Conservation (phyloP, 768 basidiomycete species). For the Kwoniella europaea region DNA sequence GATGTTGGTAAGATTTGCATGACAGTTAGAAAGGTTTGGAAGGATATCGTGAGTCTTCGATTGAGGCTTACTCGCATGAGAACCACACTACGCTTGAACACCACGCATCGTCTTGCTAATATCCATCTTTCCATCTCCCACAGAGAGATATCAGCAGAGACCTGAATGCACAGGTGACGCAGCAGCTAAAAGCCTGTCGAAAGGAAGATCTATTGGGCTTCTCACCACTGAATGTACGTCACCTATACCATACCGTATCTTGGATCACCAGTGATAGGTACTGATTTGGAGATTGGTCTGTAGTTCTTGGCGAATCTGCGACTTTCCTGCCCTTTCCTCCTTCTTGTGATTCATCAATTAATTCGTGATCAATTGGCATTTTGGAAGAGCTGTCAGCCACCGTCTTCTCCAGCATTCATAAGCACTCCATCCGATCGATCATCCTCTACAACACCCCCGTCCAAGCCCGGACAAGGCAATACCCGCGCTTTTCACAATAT, state of each 20-base stretch:
- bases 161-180: slow-evolving; percentile 11
- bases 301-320: slow-evolving; percentile 36
- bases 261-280: too few relatives aligned
- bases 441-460: slow-evolving; percentile 1
- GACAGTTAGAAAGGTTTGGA: slow-evolving; percentile 25
- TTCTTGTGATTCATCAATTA: slow-evolving; percentile 37
- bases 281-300: neutral
- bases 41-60: slow-evolving; percentile 26
- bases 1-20: slow-evolving; percentile 30
- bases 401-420: slow-evolving; percentile 18
- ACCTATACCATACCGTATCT: neutral
- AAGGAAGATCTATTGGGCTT: slow-evolving; percentile 30
- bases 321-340: slow-evolving; percentile 30
- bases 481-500: slow-evolving; percentile 3
- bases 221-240: slow-evolving; percentile 39
- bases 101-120: neutral
- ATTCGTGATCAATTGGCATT: slow-evolving; percentile 37
- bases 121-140: neutral
- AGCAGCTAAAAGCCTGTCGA: slow-evolving; percentile 13
- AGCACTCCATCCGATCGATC: slow-evolving; percentile 13
- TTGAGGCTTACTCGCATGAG: neutral
- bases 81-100: neutral
- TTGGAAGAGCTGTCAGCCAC: slow-evolving; percentile 17
- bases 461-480: neutral
- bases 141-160: slow-evolving; percentile 21